Evolutionary conservation across 169 alveolate species (phyloP).

Genomic region (Plasmodium vivax): DNA sequence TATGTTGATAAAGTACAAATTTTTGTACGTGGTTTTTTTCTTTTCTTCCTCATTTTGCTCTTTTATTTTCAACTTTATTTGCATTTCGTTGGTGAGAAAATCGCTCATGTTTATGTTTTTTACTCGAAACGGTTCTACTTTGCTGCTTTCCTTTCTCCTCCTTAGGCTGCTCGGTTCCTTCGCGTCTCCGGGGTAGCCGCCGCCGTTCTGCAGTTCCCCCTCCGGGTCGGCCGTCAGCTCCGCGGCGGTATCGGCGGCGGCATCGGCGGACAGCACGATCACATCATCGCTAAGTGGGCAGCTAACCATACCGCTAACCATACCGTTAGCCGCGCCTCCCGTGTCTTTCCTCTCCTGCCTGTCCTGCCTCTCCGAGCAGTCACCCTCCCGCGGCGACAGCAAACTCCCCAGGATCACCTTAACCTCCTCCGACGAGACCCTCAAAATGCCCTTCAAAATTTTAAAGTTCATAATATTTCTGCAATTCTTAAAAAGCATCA

Average conservation of each 20-base stretch:
- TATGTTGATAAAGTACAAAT: conserved; percentile 48
- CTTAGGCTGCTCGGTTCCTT: not conserved
- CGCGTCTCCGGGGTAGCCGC: not conserved
- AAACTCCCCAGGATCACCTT: not conserved
- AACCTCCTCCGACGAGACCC: conserved; percentile 41
- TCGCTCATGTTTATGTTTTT: conserved; percentile 45
- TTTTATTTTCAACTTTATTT: not conserved
- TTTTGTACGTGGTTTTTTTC: conserved; percentile 31
- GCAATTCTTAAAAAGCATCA: conserved; percentile 5
- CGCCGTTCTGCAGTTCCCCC: not conserved
- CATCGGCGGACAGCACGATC: not conserved
- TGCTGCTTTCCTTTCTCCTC: conserved; percentile 16
- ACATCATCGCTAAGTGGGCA: not conserved
- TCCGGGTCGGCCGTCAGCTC: not conserved
- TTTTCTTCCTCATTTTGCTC: conserved; percentile 21
- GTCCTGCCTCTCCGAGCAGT: not conserved
- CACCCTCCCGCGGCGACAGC: not conserved
- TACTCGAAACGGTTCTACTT: conserved; percentile 17
- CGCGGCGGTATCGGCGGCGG: not conserved
- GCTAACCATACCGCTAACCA: not conserved
- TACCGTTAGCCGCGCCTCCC: not conserved
- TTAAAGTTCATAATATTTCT: conserved; percentile 7
- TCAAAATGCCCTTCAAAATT: conserved; percentile 29
- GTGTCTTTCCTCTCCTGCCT: not conserved
- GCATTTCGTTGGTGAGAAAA: conserved; percentile 6